phyloP scores from a whole-genome alignment of 2,329 filamentous ascomycete genomes.

The Emergomyces orientalis region DNA sequence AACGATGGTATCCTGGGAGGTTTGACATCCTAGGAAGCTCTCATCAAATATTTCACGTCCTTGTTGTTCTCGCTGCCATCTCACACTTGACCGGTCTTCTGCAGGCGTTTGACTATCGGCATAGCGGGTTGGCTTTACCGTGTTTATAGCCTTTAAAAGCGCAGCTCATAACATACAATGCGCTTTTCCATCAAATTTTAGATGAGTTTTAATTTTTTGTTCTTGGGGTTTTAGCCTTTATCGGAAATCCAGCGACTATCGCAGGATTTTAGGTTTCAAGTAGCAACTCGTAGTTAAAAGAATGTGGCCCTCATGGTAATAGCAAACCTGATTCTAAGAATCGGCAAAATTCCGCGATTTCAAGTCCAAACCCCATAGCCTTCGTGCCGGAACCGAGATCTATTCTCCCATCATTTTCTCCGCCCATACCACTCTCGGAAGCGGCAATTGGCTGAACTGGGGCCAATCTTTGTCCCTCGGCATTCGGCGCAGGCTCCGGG shows the following conservation, averaged over 20 bases:
- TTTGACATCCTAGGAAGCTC: slow-evolving; percentile 92
- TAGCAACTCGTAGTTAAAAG: not conserved
- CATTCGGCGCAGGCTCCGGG: not conserved
- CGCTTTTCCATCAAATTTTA: not conserved
- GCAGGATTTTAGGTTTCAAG: not conserved
- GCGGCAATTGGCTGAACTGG: not conserved
- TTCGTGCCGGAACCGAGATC: not conserved
- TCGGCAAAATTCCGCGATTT: not conserved
- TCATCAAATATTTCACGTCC: slow-evolving; percentile 91
- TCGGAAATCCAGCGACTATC: not conserved
- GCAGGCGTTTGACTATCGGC: slow-evolving; percentile 78
- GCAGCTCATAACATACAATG: slow-evolving; percentile 1
- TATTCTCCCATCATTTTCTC: not conserved
- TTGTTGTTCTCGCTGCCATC: slow-evolving; percentile 73
- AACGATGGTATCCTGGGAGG: slow-evolving; percentile 63
- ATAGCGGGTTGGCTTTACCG: slow-evolving; percentile 49
- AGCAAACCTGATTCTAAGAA: not conserved
- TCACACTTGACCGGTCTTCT: slow-evolving; percentile 73
- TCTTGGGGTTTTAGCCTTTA: not conserved
- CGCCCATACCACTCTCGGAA: not conserved
- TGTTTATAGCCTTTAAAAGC: slow-evolving; percentile 30
- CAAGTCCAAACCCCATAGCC: not conserved
- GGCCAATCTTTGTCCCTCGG: slow-evolving; percentile 2
- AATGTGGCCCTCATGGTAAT: not conserved
- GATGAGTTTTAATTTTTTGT: not conserved